These are phyloP conservation scores for Ogataea polymorpha DNA, from an alignment of 805 yeast genomes.

Conservation along the genomic window DNA sequence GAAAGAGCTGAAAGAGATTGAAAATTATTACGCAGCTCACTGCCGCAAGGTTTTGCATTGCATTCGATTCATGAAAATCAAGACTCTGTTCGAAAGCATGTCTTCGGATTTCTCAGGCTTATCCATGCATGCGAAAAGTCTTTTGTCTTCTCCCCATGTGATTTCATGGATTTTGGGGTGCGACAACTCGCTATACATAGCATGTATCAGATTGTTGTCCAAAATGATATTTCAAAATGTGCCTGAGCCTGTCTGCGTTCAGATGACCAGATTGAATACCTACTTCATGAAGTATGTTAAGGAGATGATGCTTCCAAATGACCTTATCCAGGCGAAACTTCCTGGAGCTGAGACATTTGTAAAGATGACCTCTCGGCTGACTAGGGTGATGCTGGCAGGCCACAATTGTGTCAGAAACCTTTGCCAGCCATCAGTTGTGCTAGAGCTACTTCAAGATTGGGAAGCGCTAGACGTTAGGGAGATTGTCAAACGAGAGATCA, in stretches of 20 bases:
- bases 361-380: conserved; percentile 17
- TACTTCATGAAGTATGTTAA: conserved; percentile 45
- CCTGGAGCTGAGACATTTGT: conserved; percentile 39
- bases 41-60: conserved; percentile 63
- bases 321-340: conserved; percentile 50
- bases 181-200: conserved; percentile 59
- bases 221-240: conserved; percentile 59
- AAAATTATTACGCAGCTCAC: conserved; percentile 59
- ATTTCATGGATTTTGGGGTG: conserved; percentile 65
- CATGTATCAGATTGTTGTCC: conserved; percentile 55
- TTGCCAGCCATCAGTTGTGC: conserved; percentile 37
- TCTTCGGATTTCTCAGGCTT: conserved; percentile 50
- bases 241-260: conserved; percentile 52
- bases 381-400: conserved; percentile 26
- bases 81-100: conserved; percentile 53
- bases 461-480: conserved; percentile 40
- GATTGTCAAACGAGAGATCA: conserved; percentile 16
- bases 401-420: conserved; percentile 42
- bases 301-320: conserved; percentile 45
- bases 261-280: conserved; percentile 51
- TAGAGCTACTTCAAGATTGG: conserved; percentile 21
- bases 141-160: conserved; percentile 48
- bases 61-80: conserved; percentile 64
- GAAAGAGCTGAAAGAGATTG: conserved; percentile 29
- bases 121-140: conserved; percentile 59